Evolutionary conservation across 2,329 filamentous ascomycete genomes (phyloP).

Genomic region (Colletotrichum horii): DNA sequence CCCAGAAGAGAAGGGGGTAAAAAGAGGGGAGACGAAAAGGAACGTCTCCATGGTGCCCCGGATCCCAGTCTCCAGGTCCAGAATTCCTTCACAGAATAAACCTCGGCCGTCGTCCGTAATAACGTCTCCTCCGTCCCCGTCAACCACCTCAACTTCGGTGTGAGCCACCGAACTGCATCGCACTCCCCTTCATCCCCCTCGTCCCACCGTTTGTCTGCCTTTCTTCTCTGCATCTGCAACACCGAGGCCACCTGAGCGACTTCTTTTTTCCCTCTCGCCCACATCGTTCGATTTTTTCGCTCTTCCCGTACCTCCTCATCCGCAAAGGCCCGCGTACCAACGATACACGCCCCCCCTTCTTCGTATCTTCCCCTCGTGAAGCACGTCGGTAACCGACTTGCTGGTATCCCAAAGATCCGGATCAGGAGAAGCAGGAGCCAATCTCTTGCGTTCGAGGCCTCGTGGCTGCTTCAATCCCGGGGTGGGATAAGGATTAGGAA

Average conservation of each 20-base stretch:
- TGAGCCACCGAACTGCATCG: conserved; percentile 22
- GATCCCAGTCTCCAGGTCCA: neutral
- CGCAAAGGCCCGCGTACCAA: conserved; percentile 6
- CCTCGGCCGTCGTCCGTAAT: conserved; percentile 16
- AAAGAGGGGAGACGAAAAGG: neutral
- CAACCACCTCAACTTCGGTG: conserved; percentile 17
- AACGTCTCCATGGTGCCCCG: neutral
- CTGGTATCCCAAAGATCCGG: conserved; percentile 6
- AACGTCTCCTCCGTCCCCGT: conserved; percentile 5
- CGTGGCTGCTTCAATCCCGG: neutral
- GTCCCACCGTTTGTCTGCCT: conserved; percentile 2
- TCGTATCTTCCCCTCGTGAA: neutral
- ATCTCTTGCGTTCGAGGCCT: neutral
- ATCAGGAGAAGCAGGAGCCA: neutral
- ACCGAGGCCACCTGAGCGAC: conserved; percentile 7
- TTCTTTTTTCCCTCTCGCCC: neutral
- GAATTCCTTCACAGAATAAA: conserved; percentile 1
- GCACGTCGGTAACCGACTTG: neutral
- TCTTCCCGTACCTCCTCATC: neutral
- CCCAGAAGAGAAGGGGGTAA: conserved; percentile 1
- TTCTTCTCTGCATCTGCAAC: neutral
- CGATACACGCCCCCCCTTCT: neutral
- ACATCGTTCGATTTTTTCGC: conserved; percentile 9
- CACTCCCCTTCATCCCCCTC: neutral
- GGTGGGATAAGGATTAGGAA: neutral